Evolutionary conservation across 306 rosid species (phyloP), one percentile per base, ranked within the genome.

Genomic region (Sphenostylis stenocarpa): DNA sequence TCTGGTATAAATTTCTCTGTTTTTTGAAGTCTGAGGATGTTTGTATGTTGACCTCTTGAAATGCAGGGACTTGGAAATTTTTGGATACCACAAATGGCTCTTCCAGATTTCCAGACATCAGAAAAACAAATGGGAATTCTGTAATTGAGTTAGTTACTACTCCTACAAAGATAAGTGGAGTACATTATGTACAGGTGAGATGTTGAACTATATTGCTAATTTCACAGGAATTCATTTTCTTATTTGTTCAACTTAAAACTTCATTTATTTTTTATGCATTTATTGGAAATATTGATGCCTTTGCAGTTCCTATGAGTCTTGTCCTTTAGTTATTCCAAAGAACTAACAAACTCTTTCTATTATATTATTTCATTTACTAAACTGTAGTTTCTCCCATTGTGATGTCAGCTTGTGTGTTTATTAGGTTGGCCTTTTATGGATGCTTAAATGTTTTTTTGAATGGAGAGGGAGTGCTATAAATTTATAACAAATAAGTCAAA

Each of bases 101-200:
- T 80, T 90, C 95, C 73, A 94, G 88, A 81, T 90, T 92, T 88
- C 90, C 86, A 65, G 93, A 89, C 74, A 84, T 90, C 72, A 89
- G 90, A 80, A 92, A 87, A 83, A 85, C 93, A 66, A 72, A 81
- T 44, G 98, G 98, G 21, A 86, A 87, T 82, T 87, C 97, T 70
- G 44, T 94, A 61, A 90, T 94, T 36, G 97, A 92, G 84, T 86
- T 94, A 80, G 85, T 90, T 79, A 94, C 90, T 78, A 87, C 91
- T 0, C 97, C 88, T 15, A 92, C 97, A 74, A 94, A 92, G 92
- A 92, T 94, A 85, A 89, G 82, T n/a, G 97, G 97, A 6, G 97
- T 94, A 80, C 97, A 92, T 85, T 94, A 94, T 74, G 90, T 94
- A 72, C 96, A 89, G 96, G 98, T 94, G 78, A 84, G 88, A 52